Conservation (phyloP, 2,329 filamentous ascomycete species). For the Aspergillus puulaauensis region DNA sequence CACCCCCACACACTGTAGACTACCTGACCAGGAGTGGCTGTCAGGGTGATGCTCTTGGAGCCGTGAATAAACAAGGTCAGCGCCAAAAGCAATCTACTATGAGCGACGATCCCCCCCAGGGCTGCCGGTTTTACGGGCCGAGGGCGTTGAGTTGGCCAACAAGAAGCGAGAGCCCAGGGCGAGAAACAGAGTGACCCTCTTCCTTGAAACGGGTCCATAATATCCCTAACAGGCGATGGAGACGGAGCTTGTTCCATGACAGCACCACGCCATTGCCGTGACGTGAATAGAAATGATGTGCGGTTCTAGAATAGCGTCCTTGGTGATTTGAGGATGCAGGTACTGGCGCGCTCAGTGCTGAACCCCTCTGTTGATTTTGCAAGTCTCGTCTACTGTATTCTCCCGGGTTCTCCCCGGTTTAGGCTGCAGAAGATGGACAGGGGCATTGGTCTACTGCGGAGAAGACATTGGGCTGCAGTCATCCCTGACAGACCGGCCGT, state of each 20-base stretch:
- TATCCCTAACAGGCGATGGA: constrained; percentile 4
- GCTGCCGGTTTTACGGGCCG: constrained; percentile 23
- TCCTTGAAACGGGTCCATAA: constrained; percentile 11
- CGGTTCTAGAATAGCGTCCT: constrained; percentile 1
- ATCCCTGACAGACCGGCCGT: no score
- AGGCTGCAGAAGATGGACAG: no score
- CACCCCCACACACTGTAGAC: background rate
- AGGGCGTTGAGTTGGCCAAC: constrained; percentile 5
- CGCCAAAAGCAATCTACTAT: background rate
- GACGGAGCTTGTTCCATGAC: constrained; percentile 11
- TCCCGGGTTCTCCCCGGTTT: no score
- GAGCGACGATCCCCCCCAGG: constrained; percentile 6
- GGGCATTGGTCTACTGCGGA: no score
- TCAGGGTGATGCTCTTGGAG: no score
- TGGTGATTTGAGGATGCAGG: constrained; percentile 18
- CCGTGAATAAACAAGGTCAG: background rate
- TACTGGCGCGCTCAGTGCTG: no score
- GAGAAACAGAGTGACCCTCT: background rate
- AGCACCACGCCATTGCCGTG: constrained; percentile 23
- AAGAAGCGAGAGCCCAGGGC: background rate
- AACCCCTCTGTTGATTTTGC: no score
- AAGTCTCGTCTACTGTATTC: no score
- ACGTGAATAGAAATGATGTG: constrained; percentile 29
- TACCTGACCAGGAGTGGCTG: no score
- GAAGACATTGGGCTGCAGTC: no score